A percentile compares a stretch with the other conserved stretches of the same genome.
These are phyloP conservation scores for Astragalus membranaceus DNA, from an alignment of 306 rosid species.

Conservation along the genomic window DNA sequence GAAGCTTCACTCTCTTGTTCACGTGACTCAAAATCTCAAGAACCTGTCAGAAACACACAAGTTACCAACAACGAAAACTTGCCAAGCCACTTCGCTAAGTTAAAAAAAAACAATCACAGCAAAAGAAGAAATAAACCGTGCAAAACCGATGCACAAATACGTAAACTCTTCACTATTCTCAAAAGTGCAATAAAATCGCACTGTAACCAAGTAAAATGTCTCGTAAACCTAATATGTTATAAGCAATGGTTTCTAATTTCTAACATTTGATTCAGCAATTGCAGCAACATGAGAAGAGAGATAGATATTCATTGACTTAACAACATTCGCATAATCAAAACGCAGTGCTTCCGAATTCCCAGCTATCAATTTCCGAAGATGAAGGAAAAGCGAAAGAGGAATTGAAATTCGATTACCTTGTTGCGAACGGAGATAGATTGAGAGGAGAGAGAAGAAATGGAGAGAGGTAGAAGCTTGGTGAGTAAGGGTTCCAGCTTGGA, in stretches of 20 bases:
- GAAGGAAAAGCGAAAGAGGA: neutral
- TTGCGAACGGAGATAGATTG: slow-evolving; percentile 58
- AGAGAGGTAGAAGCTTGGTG: slow-evolving; percentile 70
- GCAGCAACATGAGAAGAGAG: neutral
- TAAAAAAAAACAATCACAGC: no score
- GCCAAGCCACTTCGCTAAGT: neutral
- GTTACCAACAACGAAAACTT: neutral
- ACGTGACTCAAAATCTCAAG: slow-evolving; percentile 97
- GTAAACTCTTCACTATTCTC: neutral
- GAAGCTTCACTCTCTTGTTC: slow-evolving; percentile 94
- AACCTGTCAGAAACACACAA: slow-evolving; percentile 46
- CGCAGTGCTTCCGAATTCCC: neutral
- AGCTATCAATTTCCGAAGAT: neutral
- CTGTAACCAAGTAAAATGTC: neutral
- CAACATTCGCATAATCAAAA: neutral
- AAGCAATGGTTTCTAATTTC: neutral
- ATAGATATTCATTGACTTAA: neutral
- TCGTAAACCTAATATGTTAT: neutral
- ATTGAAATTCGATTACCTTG: slow-evolving; percentile 44
- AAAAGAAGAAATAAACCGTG: no score
- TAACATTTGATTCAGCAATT: neutral
- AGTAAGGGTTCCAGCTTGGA: slow-evolving; percentile 77
- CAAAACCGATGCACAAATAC: neutral
- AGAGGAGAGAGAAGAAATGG: slow-evolving; percentile 76
- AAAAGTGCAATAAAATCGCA: neutral